Percentiles rank a stretch among this genome's conserved stretches.
Conservation (phyloP, 352 stramenopile species). For the Blastocystis sp. region DNA sequence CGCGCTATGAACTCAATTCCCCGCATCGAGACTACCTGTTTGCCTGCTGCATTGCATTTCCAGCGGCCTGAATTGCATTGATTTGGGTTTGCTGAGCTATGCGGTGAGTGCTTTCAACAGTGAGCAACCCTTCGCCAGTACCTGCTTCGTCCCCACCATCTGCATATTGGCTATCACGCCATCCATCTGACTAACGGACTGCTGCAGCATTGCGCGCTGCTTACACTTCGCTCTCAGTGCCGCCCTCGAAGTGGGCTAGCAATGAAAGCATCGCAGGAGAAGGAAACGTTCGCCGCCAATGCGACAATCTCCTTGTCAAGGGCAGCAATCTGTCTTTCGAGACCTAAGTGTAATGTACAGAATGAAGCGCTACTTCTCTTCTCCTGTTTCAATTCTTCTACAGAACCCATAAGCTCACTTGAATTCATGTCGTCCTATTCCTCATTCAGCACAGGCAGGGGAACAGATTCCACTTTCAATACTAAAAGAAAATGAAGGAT, state of each 20-base stretch:
- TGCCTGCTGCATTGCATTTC: background rate
- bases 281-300: background rate
- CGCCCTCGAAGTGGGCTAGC: background rate
- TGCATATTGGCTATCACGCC: background rate
- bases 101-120: background rate
- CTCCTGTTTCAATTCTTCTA: background rate
- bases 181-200: background rate
- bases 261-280: background rate
- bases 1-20: background rate
- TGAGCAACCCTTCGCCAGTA: background rate
- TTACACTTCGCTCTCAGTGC: background rate
- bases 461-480: too few species aligned
- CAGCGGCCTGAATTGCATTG: background rate
- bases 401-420: too few species aligned
- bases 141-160: background rate
- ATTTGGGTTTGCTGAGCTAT: background rate
- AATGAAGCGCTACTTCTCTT: background rate
- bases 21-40: background rate
- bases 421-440: too few species aligned
- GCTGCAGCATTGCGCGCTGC: background rate
- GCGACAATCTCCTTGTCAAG: background rate
- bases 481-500: too few species aligned
- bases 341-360: background rate
- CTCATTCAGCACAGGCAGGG: too few species aligned
- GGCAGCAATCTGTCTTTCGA: background rate